A percentile compares a stretch with the other conserved stretches of the same genome.
These are phyloP conservation scores for Argentina anserina DNA, from an alignment of 306 rosid species.

Conservation along the genomic window DNA sequence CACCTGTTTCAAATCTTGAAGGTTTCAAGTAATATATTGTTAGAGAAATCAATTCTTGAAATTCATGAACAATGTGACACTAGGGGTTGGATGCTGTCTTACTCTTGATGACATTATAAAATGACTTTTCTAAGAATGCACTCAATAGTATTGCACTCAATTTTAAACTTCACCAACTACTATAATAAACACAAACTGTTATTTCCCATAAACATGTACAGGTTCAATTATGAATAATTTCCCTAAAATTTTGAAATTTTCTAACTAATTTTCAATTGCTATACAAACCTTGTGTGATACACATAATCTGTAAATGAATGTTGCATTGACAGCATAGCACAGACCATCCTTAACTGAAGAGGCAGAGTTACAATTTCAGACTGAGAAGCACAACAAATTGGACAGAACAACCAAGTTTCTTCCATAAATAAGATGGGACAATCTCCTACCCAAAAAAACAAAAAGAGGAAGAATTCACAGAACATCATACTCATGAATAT, in stretches of 20 bases:
- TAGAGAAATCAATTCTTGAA: background rate
- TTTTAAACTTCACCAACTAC: background rate
- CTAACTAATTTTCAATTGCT: background rate
- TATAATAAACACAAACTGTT: background rate
- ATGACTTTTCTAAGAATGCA: background rate
- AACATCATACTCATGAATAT: constrained; percentile 23
- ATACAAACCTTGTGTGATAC: background rate
- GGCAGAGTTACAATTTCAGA: constrained; percentile 14
- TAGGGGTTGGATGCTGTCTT: background rate
- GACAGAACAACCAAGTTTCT: constrained; percentile 36
- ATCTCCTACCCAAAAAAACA: constrained; percentile 12
- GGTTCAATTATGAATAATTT: background rate
- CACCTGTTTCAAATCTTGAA: background rate
- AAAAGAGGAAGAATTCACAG: constrained; percentile 26
- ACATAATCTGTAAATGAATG: background rate
- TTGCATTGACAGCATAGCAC: constrained; percentile 4
- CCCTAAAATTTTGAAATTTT: background rate
- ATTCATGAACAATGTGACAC: background rate
- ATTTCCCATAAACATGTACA: background rate
- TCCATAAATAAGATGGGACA: constrained; percentile 13
- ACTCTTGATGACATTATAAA: background rate
- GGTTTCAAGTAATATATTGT: background rate
- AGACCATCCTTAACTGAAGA: background rate
- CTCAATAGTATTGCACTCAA: background rate
- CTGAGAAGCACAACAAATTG: constrained; percentile 15